Conservation (phyloP, 306 rosid species). For the Delonix regia region DNA sequence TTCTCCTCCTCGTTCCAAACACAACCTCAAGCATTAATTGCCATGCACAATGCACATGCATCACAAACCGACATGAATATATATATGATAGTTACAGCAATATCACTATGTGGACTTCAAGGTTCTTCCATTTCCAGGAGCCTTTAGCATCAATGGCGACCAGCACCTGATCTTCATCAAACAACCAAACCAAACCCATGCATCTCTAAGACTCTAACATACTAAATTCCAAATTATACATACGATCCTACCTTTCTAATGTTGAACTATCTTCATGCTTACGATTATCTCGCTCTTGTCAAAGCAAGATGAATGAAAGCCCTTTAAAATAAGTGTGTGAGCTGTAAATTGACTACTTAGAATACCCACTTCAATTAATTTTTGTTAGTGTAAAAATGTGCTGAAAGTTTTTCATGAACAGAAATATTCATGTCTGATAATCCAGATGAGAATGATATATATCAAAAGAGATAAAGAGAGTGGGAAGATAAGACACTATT, state of each 20-base stretch:
- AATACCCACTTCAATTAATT: too few species aligned
- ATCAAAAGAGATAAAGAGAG: background rate
- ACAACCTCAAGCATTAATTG: background rate
- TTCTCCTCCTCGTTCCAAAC: background rate
- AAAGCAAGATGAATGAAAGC: background rate
- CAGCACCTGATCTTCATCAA: background rate
- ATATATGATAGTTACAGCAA: background rate
- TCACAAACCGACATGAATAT: background rate
- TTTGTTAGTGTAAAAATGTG: background rate
- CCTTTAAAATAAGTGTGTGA: too few species aligned
- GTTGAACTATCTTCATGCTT: too few species aligned
- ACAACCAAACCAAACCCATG: background rate
- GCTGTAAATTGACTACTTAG: too few species aligned
- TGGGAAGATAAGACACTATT: background rate
- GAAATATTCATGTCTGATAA: background rate
- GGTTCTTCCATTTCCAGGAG: background rate
- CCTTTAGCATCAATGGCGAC: background rate
- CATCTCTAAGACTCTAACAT: background rate
- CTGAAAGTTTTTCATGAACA: background rate
- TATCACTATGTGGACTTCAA: background rate
- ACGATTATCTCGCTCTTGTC: too few species aligned
- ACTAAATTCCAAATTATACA: background rate
- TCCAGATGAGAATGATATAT: background rate
- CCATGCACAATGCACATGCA: background rate
- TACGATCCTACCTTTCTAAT: too few species aligned